Evolutionary conservation across 257 asterid species (phyloP), one percentile per base, ranked within the genome.

Genomic region (Solanum pinnatisectum): DNA sequence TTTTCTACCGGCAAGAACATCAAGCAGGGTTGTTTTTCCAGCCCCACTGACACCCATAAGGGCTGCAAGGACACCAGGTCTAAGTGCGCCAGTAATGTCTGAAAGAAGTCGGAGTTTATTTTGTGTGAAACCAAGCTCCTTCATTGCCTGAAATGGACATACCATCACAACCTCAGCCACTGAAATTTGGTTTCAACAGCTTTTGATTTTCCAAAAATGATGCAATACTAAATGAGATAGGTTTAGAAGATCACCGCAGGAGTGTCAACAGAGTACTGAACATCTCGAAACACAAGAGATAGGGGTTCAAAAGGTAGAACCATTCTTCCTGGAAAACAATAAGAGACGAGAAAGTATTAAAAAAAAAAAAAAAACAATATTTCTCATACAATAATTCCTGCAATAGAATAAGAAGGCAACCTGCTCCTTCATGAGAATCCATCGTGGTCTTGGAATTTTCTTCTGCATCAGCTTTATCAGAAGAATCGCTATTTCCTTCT

Each of bases 31-130:
- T 2, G 96, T 93, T 91, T 93, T 93, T 8, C 96, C 96, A 16
- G 96, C 95, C 84, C 96, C 96, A 87, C 91, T 92, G 60, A 93
- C 93, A 33, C 96, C 96, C 95, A 92, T 93, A 36, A 93, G 91
- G 42, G 96, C 96, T 30, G 96, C 92, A 23, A 93, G 94, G 60
- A 93, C 89, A 59, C 96, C 96, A n/a, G 96, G 96, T 68, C 93
- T 90, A 40, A 93, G 88, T 70, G 96, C 87, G 52, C 94, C 96
- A 1, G 93, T 90, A 13, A 93, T 91, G 63, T 91, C 94, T 56
- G 86, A 30, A 79, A 93, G 96, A 85, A 93, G 94, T 60, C 89
- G 93, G 33, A 93, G 91, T 76, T 73, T 91, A 76, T 93, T 91
- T 65, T 91, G 79, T 22, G 91, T 73, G 85, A 88, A 93, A 86